These are phyloP conservation scores for Diaporthe sp. DNA, from an alignment of 2,329 filamentous ascomycete species.

Conservation along the genomic window DNA sequence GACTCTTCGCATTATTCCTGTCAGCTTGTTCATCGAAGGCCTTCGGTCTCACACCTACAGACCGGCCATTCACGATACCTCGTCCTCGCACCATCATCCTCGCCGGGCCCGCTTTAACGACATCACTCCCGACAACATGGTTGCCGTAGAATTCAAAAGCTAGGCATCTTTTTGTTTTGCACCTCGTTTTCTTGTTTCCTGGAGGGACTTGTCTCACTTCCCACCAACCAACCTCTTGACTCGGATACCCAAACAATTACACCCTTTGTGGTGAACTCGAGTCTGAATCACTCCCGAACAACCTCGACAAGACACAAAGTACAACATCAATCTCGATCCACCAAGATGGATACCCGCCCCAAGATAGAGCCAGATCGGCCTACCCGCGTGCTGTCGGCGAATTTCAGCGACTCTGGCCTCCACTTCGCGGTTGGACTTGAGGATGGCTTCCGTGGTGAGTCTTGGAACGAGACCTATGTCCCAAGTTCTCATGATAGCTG, in stretches of 20 bases:
- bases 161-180: conserved; percentile 29
- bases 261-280: conserved; percentile 8
- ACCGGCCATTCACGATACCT: conserved; percentile 28
- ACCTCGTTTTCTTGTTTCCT: conserved; percentile 14
- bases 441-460: conserved; percentile 85
- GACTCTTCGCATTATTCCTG: conserved; percentile 10
- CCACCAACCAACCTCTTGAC: conserved; percentile 8
- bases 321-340: neutral
- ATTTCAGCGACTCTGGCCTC: conserved; percentile 87
- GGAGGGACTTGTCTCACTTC: neutral
- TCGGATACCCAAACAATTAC: neutral
- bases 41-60: neutral
- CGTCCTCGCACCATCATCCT: conserved; percentile 3
- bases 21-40: conserved; percentile 2
- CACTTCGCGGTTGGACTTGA: conserved; percentile 91
- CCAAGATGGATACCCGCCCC: conserved; percentile 87
- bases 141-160: conserved; percentile 22
- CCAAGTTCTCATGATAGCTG: conserved; percentile 41
- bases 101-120: conserved; percentile 34
- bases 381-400: conserved; percentile 82
- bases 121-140: conserved; percentile 33
- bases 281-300: neutral
- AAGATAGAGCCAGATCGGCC: conserved; percentile 83
- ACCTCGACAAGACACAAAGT: neutral
- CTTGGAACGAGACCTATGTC: neutral